phyloP scores from a whole-genome alignment of 768 basidiomycete species.

The Tylopilus sp. region DNA sequence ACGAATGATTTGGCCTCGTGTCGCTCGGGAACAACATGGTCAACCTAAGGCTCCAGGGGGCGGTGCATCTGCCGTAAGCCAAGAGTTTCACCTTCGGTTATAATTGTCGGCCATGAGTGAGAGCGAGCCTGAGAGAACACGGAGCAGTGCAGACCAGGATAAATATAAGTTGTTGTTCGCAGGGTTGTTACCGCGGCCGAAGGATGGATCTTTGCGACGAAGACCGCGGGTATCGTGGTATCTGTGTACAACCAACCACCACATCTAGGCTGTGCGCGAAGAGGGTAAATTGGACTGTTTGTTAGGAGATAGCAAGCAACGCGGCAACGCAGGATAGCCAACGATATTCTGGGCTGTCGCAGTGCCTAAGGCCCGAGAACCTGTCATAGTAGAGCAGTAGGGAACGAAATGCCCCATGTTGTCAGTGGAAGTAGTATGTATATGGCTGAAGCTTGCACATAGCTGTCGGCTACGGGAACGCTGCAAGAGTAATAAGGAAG shows the following conservation, averaged over 20 bases:
- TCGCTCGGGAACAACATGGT: background rate
- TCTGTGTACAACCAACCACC: too few species aligned
- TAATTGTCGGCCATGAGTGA: background rate
- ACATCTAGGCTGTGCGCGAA: too few species aligned
- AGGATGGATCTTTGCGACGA: conserved; percentile 50
- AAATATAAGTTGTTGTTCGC: conserved; percentile 40
- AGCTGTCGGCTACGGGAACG: conserved; percentile 36
- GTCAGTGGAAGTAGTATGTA: too few species aligned
- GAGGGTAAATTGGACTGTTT: too few species aligned
- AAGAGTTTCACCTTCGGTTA: conserved; percentile 20
- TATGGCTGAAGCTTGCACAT: too few species aligned
- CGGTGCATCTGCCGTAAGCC: conserved; percentile 30
- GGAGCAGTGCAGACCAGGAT: conserved; percentile 51
- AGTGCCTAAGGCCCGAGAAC: too few species aligned
- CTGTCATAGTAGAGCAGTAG: too few species aligned
- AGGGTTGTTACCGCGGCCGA: conserved; percentile 59
- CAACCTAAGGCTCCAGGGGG: too few species aligned
- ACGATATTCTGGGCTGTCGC: too few species aligned
- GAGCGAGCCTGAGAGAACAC: background rate
- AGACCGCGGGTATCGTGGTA: conserved; percentile 47
- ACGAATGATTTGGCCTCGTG: conserved; percentile 13
- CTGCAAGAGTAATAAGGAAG: conserved; percentile 54
- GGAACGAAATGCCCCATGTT: too few species aligned
- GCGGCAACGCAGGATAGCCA: too few species aligned
- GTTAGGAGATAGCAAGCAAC: too few species aligned